Evolutionary conservation across 2,329 filamentous ascomycete species (phyloP).

Genomic region (Ophiosphaerella korrae): DNA sequence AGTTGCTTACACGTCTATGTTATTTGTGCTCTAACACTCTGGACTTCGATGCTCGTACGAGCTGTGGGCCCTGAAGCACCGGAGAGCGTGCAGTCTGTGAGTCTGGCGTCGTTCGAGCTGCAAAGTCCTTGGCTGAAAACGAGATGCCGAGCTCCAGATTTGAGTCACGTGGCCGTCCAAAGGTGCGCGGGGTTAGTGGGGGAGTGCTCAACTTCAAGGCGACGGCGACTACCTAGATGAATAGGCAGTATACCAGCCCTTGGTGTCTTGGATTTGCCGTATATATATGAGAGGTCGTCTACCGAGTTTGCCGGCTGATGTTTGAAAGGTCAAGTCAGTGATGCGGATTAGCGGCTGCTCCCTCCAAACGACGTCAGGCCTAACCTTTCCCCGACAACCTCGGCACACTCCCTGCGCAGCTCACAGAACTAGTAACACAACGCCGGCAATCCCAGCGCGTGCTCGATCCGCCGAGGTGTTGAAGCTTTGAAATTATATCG

Average conservation of each 20-base stretch:
- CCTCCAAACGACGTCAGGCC: constrained; percentile 8
- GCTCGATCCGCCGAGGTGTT: constrained; percentile 27
- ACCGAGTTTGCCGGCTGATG: too few species aligned
- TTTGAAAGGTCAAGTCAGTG: not conserved
- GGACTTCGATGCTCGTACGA: not conserved
- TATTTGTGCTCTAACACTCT: not conserved
- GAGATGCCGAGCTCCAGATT: constrained; percentile 7
- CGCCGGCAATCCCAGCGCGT: constrained; percentile 24
- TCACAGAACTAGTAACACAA: constrained; percentile 15
- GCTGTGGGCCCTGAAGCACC: not conserved
- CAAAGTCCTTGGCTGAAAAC: constrained; percentile 4
- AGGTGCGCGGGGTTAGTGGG: constrained; percentile 9
- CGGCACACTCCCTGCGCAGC: constrained; percentile 14
- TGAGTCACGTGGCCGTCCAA: not conserved
- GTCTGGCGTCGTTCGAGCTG: not conserved
- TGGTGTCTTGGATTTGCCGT: not conserved
- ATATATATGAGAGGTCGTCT: not conserved
- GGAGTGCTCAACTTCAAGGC: not conserved
- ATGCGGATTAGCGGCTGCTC: constrained; percentile 14
- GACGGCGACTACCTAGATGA: not conserved
- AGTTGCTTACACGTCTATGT: too few species aligned
- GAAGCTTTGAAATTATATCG: constrained; percentile 18
- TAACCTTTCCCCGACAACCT: constrained; percentile 22
- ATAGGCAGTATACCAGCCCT: not conserved
- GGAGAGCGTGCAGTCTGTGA: not conserved